phyloP scores from a whole-genome alignment of 345 rosid genomes.

The Murraya koenigii region DNA sequence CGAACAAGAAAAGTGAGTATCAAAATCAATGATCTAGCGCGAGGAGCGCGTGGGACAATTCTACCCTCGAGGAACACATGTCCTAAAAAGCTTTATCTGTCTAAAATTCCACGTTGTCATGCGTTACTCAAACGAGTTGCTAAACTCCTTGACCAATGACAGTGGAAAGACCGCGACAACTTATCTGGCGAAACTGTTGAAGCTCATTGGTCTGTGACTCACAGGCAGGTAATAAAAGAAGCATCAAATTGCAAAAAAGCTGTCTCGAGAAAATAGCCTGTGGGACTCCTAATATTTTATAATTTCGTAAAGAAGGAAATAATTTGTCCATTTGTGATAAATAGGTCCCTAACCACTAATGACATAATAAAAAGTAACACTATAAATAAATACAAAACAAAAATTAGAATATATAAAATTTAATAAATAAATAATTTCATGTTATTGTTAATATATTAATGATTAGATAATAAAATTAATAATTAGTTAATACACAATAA shows the following conservation, averaged over 20 bases:
- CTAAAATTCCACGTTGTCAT: conserved; percentile 3
- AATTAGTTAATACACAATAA: too few relatives aligned
- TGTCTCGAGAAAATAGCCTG: neutral
- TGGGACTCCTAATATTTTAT: neutral
- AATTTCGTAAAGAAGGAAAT: neutral
- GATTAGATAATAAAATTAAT: too few relatives aligned
- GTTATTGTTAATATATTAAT: too few relatives aligned
- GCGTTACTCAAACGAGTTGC: too few relatives aligned
- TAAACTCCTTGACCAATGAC: neutral
- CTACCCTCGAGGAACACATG: neutral
- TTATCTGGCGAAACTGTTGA: neutral
- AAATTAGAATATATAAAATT: too few relatives aligned
- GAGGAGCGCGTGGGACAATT: neutral
- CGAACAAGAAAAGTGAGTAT: neutral
- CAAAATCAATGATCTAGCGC: neutral
- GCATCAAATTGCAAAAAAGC: neutral
- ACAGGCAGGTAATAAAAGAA: neutral
- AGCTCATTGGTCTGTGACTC: neutral
- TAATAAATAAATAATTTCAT: too few relatives aligned
- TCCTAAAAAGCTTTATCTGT: neutral
- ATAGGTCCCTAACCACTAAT: too few relatives aligned
- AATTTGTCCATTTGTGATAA: too few relatives aligned
- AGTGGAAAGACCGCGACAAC: neutral
- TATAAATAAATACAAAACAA: too few relatives aligned
- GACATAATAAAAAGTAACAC: too few relatives aligned